A percentile compares a stretch with the other conserved stretches of the same genome.
These are phyloP conservation scores for Brassica nigra DNA, from an alignment of 345 rosid species.

Conservation along the genomic window DNA sequence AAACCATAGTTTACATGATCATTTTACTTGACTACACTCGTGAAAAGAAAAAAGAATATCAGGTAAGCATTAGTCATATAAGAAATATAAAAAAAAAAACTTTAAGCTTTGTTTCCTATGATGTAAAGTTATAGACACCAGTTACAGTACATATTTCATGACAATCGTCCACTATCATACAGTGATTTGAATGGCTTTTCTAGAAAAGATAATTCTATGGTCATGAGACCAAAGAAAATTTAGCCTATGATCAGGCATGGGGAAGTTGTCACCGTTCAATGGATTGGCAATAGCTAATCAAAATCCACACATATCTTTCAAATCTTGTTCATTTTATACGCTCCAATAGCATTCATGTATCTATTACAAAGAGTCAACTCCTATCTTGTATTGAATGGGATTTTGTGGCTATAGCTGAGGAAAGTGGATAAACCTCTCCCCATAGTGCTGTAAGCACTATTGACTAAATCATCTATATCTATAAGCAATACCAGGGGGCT, in stretches of 20 bases:
- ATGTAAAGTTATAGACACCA: conserved; percentile 8
- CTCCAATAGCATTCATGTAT: conserved; percentile 21
- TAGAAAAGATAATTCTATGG: background rate
- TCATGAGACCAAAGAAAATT: background rate
- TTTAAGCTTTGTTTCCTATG: background rate
- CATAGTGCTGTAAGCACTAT: conserved; percentile 33
- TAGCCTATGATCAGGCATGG: conserved; percentile 5
- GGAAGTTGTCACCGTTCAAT: conserved; percentile 9
- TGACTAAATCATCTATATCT: background rate
- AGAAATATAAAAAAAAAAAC: background rate
- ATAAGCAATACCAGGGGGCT: background rate
- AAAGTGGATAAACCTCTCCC: conserved; percentile 6
- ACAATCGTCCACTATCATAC: background rate
- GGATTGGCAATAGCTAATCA: conserved; percentile 15
- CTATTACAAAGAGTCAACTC: conserved; percentile 19
- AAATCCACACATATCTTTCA: conserved; percentile 14
- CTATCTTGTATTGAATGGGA: conserved; percentile 15
- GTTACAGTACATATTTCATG: background rate
- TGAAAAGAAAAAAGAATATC: background rate
- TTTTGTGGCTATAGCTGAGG: conserved; percentile 20
- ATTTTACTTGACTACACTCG: background rate
- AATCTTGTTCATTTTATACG: background rate
- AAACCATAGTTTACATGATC: background rate
- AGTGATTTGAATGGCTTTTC: conserved; percentile 12
- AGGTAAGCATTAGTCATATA: background rate